Evolutionary conservation across 352 stramenopile genomes (phyloP).

Genomic region (Pythium dissotocum): DNA sequence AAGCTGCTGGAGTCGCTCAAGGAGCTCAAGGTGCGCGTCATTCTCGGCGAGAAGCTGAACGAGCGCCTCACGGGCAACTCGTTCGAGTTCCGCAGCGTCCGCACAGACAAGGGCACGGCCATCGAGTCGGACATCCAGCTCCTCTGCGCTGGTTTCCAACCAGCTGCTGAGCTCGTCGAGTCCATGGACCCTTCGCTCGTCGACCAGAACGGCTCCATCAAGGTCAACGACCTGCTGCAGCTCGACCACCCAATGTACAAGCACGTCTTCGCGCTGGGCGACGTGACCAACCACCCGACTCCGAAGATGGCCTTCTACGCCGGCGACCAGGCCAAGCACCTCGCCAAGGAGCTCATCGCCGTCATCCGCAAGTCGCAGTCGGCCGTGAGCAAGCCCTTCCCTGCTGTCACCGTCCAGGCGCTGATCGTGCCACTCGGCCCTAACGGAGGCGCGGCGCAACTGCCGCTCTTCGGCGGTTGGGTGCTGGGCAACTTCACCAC

Average conservation of each 20-base stretch:
- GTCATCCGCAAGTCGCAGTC: slow-evolving; percentile 37
- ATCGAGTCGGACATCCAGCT: slow-evolving; percentile 57
- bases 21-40: slow-evolving; percentile 44
- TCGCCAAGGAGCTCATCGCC: slow-evolving; percentile 30
- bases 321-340: slow-evolving; percentile 8
- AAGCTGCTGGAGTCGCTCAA: slow-evolving; percentile 33
- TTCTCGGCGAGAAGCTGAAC: slow-evolving; percentile 49
- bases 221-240: slow-evolving; percentile 53
- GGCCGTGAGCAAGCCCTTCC: slow-evolving; percentile 40
- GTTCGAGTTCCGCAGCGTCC: slow-evolving; percentile 39
- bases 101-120: slow-evolving; percentile 43
- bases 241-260: slow-evolving; percentile 43
- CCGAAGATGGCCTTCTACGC: slow-evolving; percentile 38
- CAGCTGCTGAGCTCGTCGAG: slow-evolving; percentile 27
- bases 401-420: slow-evolving; percentile 8
- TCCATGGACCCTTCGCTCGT: slow-evolving; percentile 49
- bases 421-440: slow-evolving; percentile 25
- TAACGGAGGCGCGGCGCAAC: slow-evolving; percentile 49
- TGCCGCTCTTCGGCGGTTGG: slow-evolving; percentile 49
- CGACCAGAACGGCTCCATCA: slow-evolving; percentile 37
- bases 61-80: slow-evolving; percentile 35
- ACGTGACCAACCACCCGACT: slow-evolving; percentile 49
- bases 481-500: slow-evolving; percentile 59
- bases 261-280: slow-evolving; percentile 57
- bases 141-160: slow-evolving; percentile 41